A percentile compares a stretch with the other conserved stretches of the same genome.
Conservation (phyloP, 768 basidiomycete species). For the Suillus cothurnatus region DNA sequence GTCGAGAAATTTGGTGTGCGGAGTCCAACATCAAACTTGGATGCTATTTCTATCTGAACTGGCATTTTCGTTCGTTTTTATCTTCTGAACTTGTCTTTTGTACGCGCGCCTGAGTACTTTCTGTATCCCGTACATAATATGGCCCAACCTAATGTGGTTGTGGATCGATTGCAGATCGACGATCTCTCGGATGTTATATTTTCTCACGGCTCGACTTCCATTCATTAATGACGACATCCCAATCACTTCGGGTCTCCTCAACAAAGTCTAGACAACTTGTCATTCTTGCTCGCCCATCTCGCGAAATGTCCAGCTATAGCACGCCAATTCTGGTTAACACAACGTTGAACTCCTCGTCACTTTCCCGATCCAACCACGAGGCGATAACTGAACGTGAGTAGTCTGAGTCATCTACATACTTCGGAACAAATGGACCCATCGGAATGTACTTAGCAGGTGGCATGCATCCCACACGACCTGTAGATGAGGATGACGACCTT, state of each 20-base stretch:
- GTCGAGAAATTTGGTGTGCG: too few relatives aligned
- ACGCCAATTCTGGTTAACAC: background rate
- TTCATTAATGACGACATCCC: slow-evolving; percentile 1
- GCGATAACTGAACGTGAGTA: background rate
- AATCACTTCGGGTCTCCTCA: background rate
- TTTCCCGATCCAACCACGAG: too few relatives aligned
- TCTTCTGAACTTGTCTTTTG: background rate
- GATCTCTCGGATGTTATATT: background rate
- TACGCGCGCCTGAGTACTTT: background rate
- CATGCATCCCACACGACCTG: background rate
- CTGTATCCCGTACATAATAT: background rate
- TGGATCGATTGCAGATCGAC: background rate
- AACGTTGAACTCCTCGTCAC: background rate
- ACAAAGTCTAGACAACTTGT: background rate
- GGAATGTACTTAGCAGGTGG: background rate
- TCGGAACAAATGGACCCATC: background rate
- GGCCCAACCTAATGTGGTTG: background rate
- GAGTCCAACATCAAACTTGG: background rate
- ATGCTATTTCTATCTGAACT: background rate
- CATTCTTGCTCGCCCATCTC: background rate
- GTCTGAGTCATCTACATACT: background rate
- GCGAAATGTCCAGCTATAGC: background rate
- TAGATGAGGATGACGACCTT: background rate
- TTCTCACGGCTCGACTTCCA: slow-evolving; percentile 4
- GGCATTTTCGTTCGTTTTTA: background rate